Evolutionary conservation across 768 basidiomycete species (phyloP).

Genomic region (Lentinus tigrinus): DNA sequence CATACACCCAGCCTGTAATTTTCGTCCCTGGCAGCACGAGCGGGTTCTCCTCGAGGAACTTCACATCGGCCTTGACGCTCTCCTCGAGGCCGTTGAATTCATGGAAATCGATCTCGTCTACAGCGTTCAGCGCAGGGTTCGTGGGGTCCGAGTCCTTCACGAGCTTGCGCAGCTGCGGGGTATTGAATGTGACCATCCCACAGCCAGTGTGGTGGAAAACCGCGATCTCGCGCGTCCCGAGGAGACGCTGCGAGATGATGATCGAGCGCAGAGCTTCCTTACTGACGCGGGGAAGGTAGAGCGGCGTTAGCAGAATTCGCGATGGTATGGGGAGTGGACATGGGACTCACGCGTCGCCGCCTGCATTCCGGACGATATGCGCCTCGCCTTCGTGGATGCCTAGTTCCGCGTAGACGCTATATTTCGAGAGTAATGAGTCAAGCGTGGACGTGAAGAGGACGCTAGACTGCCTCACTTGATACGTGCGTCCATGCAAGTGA

Average conservation of each 20-base stretch:
- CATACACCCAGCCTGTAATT: conserved; percentile 68
- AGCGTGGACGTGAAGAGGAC: background rate
- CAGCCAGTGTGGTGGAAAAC: conserved; percentile 73
- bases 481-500: conserved; percentile 77
- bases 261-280: conserved; percentile 65
- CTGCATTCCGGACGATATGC: conserved; percentile 75
- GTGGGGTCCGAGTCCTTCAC: conserved; percentile 47
- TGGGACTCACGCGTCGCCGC: conserved; percentile 54
- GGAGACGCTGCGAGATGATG: conserved; percentile 69
- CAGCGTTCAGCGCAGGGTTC: conserved; percentile 23
- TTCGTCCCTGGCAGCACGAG: conserved; percentile 52
- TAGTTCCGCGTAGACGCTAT: conserved; percentile 55
- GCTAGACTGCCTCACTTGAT: conserved; percentile 46
- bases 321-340: background rate
- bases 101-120: conserved; percentile 53
- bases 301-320: background rate
- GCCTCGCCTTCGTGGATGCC: conserved; percentile 67
- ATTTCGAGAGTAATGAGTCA: conserved; percentile 2
- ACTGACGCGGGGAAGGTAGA: conserved; percentile 30
- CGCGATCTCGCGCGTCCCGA: conserved; percentile 67
- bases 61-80: conserved; percentile 57
- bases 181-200: conserved; percentile 68
- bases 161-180: conserved; percentile 45
- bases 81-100: conserved; percentile 52
- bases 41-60: conserved; percentile 54